These are phyloP conservation scores for Diaporthe batatas DNA, from an alignment of 2,329 filamentous ascomycete species.

Conservation along the genomic window DNA sequence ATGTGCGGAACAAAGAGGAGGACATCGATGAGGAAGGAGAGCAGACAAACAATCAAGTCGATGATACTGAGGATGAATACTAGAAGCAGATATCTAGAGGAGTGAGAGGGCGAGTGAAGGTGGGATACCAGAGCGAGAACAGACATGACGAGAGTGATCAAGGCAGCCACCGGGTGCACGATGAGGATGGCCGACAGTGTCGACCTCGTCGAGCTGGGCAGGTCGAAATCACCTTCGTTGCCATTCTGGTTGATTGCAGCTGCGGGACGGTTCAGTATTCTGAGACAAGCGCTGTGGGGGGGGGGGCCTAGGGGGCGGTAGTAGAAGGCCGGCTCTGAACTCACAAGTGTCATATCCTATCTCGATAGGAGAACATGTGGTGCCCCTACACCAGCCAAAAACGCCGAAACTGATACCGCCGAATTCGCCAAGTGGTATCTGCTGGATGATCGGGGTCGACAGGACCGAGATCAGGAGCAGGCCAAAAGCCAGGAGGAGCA, in stretches of 20 bases:
- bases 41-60: conserved; percentile 83
- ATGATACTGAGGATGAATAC: conserved; percentile 89
- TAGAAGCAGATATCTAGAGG: conserved; percentile 85
- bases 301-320: not conserved
- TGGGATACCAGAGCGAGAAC: conserved; percentile 84
- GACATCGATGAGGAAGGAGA: conserved; percentile 94
- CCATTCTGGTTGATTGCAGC: conserved; percentile 35
- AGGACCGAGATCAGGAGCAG: conserved; percentile 88
- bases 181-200: conserved; percentile 90
- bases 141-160: conserved; percentile 88
- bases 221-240: conserved; percentile 63
- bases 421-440: conserved; percentile 85
- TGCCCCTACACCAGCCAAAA: conserved; percentile 84
- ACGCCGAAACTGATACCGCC: conserved; percentile 87
- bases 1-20: conserved; percentile 94
- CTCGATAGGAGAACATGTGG: conserved; percentile 77
- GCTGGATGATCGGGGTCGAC: conserved; percentile 90
- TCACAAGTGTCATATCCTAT: conserved; percentile 89
- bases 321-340: conserved; percentile 51
- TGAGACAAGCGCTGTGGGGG: not conserved
- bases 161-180: conserved; percentile 89
- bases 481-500: conserved; percentile 88
- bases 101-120: conserved; percentile 89
- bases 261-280: conserved; percentile 17
- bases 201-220: conserved; percentile 65